A percentile compares a stretch with the other conserved stretches of the same genome.
phyloP scores from a whole-genome alignment of 2,329 filamentous ascomycete genomes.

The Macrophomina pseudophaseolina region DNA sequence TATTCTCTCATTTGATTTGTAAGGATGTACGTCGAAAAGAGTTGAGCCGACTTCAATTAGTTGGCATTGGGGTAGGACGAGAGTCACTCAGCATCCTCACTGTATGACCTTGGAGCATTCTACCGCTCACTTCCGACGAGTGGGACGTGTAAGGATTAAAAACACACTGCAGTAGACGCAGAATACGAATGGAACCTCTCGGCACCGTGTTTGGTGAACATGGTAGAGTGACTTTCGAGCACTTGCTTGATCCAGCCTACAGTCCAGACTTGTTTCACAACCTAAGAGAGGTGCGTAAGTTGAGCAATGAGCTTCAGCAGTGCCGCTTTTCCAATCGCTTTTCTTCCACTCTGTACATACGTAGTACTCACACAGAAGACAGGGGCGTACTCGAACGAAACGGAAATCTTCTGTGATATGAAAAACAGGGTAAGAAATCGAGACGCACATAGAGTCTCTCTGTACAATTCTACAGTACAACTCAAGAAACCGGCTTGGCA shows the following conservation, averaged over 20 bases:
- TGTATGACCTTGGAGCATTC: background rate
- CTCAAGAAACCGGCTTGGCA: background rate
- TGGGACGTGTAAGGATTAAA: no score
- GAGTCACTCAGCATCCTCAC: background rate
- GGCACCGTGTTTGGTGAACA: background rate
- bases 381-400: background rate
- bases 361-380: background rate
- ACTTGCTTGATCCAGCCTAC: background rate
- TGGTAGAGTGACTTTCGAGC: background rate
- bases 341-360: background rate
- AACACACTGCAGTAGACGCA: background rate
- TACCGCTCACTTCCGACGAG: background rate
- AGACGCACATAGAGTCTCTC: background rate
- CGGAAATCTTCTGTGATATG: background rate
- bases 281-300: no score
- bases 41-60: background rate
- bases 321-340: no score
- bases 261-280: no score
- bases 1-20: background rate
- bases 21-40: no score
- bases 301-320: no score
- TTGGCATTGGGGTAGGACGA: conserved; percentile 6
- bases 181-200: background rate
- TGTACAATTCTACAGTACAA: conserved; percentile 21
- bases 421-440: background rate